These are phyloP conservation scores for Leccinum subgranulosum DNA, from an alignment of 768 basidiomycete genomes.

Conservation along the genomic window DNA sequence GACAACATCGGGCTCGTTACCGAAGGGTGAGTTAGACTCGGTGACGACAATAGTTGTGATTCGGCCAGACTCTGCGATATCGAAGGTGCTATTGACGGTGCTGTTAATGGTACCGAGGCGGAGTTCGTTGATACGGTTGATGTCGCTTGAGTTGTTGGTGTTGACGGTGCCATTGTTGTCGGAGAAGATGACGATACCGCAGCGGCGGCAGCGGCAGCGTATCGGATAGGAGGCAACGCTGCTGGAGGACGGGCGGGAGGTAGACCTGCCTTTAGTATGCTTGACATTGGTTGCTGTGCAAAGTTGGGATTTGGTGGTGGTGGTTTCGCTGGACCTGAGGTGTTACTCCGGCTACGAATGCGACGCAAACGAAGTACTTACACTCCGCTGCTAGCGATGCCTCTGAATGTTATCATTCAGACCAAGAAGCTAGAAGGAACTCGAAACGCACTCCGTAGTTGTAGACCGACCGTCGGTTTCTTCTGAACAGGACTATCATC, in stretches of 20 bases:
- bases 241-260: conserved; percentile 50
- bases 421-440: conserved; percentile 3
- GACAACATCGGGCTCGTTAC: conserved; percentile 80
- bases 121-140: conserved; percentile 29
- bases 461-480: conserved; percentile 63
- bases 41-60: conserved; percentile 54
- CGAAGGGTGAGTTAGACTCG: conserved; percentile 83
- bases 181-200: conserved; percentile 27
- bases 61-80: conserved; percentile 34
- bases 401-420: conserved; percentile 43
- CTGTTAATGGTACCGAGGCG: conserved; percentile 40
- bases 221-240: conserved; percentile 76
- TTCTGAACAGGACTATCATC: conserved; percentile 78
- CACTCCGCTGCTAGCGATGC: conserved; percentile 61
- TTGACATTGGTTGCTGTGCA: conserved; percentile 70
- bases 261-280: conserved; percentile 74
- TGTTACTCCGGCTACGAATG: conserved; percentile 6
- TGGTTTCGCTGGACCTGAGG: conserved; percentile 46
- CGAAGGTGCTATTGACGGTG: conserved; percentile 37
- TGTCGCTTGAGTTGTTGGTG: conserved; percentile 36
- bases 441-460: conserved; percentile 64
- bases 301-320: conserved; percentile 81
- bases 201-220: conserved; percentile 85
- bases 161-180: conserved; percentile 19
- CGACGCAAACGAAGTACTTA: conserved; percentile 30